Evolutionary conservation across 2,329 filamentous ascomycete species (phyloP).

Genomic region (Nectriaceae sp.): DNA sequence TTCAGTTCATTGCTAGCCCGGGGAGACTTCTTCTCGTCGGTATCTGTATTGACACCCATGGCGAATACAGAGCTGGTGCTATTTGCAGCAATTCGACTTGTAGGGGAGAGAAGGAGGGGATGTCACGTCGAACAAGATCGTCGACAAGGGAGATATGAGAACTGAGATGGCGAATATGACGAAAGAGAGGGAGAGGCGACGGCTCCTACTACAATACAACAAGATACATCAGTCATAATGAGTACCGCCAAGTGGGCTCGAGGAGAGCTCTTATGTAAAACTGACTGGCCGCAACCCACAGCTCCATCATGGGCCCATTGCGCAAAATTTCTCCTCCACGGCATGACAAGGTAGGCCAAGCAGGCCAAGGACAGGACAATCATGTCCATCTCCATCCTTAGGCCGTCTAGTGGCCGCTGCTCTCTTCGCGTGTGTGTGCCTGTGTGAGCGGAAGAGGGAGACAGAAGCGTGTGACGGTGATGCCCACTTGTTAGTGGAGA

Average conservation of each 20-base stretch:
- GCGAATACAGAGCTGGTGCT: background rate
- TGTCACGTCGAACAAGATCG: background rate
- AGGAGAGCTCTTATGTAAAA: conserved; percentile 1
- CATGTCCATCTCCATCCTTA: background rate
- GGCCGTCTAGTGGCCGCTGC: background rate
- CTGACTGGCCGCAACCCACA: background rate
- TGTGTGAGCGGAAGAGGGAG: no score
- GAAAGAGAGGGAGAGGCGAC: background rate
- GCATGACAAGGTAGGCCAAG: conserved; percentile 7
- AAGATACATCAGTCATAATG: background rate
- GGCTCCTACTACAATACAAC: background rate
- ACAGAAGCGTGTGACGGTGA: background rate
- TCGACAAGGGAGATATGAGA: no score
- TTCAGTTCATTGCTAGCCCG: conserved; percentile 27
- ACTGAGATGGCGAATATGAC: background rate
- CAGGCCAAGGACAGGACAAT: no score
- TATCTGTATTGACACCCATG: background rate
- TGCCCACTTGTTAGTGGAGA: conserved; percentile 1
- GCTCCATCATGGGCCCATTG: conserved; percentile 22
- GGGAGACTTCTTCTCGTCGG: conserved; percentile 31
- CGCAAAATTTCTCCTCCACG: conserved; percentile 24
- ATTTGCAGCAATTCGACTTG: background rate
- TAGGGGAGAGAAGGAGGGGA: background rate
- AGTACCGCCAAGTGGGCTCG: conserved; percentile 1
- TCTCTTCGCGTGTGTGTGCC: no score